These are phyloP conservation scores for Paracoccidioides lutzii DNA, from an alignment of 2,329 filamentous ascomycete species.

Conservation along the genomic window DNA sequence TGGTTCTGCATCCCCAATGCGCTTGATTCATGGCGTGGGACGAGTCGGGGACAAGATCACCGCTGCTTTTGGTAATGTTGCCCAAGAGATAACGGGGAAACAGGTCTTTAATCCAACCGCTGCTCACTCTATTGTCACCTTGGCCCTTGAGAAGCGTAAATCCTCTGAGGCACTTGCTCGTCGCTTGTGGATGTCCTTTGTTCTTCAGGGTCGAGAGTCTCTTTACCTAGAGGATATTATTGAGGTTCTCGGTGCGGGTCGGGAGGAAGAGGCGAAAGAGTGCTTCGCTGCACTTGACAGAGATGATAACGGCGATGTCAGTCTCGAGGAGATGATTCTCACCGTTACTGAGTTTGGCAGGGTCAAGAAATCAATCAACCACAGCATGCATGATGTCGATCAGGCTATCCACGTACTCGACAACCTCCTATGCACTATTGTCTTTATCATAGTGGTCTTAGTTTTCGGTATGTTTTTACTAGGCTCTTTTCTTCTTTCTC, in stretches of 20 bases:
- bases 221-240: constrained; percentile 69
- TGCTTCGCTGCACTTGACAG: constrained; percentile 69
- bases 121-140: constrained; percentile 75
- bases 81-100: constrained; percentile 89
- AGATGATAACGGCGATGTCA: constrained; percentile 87
- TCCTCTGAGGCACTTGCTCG: constrained; percentile 87
- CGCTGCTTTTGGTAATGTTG: constrained; percentile 82
- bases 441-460: constrained; percentile 67
- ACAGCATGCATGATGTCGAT: constrained; percentile 94
- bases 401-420: constrained; percentile 88
- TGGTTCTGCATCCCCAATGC: constrained; percentile 63
- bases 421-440: constrained; percentile 67
- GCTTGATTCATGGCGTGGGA: constrained; percentile 60
- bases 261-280: constrained; percentile 69
- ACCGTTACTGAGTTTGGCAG: constrained; percentile 73
- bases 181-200: constrained; percentile 96
- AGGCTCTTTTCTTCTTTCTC: constrained; percentile 10
- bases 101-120: constrained; percentile 88
- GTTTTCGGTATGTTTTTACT: constrained; percentile 52
- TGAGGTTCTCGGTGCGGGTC: constrained; percentile 70
- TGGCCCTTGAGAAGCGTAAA: constrained; percentile 71
- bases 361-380: constrained; percentile 75
- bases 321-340: constrained; percentile 86
- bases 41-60: constrained; percentile 82
- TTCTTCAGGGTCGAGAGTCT: constrained; percentile 72